Conservation (phyloP, 768 basidiomycete genomes). For the Suillus placidus region DNA sequence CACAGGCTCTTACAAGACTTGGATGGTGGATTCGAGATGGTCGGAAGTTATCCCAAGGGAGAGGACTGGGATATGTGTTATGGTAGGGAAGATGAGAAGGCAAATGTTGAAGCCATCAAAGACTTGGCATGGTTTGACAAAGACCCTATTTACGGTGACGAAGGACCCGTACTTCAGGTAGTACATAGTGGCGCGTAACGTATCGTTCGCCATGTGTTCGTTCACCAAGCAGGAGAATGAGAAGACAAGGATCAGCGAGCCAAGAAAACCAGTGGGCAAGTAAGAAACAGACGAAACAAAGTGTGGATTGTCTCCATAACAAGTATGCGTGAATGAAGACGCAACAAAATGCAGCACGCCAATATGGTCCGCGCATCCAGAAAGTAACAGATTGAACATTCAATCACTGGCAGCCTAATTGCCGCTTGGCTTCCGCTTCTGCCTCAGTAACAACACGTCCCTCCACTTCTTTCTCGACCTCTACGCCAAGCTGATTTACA, state of each 20-base stretch:
- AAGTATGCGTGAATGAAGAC: background rate
- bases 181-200: slow-evolving; percentile 11
- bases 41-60: slow-evolving; percentile 43
- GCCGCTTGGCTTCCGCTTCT: slow-evolving; percentile 58
- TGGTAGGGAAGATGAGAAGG: slow-evolving; percentile 36
- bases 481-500: slow-evolving; percentile 58
- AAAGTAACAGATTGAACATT: background rate
- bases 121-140: slow-evolving; percentile 39
- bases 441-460: slow-evolving; percentile 67
- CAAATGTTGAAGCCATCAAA: slow-evolving; percentile 30
- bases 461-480: slow-evolving; percentile 60
- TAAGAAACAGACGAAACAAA: background rate
- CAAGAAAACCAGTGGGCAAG: too few species aligned
- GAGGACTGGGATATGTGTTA: slow-evolving; percentile 44
- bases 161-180: slow-evolving; percentile 39
- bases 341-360: background rate
- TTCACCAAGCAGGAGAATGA: background rate
- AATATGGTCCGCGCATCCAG: background rate
- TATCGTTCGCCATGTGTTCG: background rate
- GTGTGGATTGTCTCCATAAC: background rate
- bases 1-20: slow-evolving; percentile 39
- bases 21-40: slow-evolving; percentile 39
- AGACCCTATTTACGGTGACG: slow-evolving; percentile 44
- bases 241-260: background rate
- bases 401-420: slow-evolving; percentile 7